Evolutionary conservation across 495 filamentous ascomycete species (phyloP).

Genomic region (Thozetella sp.): DNA sequence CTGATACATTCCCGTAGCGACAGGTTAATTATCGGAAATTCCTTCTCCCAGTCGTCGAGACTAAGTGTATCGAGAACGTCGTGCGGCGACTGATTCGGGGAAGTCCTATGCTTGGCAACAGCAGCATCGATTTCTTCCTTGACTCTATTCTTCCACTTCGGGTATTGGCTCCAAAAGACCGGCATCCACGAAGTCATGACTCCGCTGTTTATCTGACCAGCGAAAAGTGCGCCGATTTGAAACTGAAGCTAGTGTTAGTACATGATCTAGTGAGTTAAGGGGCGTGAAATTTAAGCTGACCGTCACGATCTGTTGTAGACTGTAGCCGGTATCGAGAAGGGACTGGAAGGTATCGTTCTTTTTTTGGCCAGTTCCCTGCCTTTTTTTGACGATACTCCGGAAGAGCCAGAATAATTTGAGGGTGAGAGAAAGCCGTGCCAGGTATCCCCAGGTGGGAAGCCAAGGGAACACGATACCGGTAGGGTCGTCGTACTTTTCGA

Average conservation of each 20-base stretch:
- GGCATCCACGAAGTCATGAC: slow-evolving; percentile 43
- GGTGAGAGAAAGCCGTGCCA: slow-evolving; percentile 31
- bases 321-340: slow-evolving; percentile 40
- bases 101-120: slow-evolving; percentile 30
- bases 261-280: not conserved
- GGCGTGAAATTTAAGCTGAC: slow-evolving; percentile 8
- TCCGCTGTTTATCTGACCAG: slow-evolving; percentile 40
- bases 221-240: slow-evolving; percentile 35
- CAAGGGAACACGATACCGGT: slow-evolving; percentile 44
- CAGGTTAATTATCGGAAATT: slow-evolving; percentile 46
- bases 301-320: slow-evolving; percentile 28
- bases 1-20: slow-evolving; percentile 46
- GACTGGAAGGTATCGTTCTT: slow-evolving; percentile 47
- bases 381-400: slow-evolving; percentile 33
- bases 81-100: slow-evolving; percentile 26
- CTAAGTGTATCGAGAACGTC: slow-evolving; percentile 37
- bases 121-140: slow-evolving; percentile 39
- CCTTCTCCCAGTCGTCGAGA: slow-evolving; percentile 43
- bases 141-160: slow-evolving; percentile 37
- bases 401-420: slow-evolving; percentile 39
- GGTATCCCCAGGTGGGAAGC: slow-evolving; percentile 25
- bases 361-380: slow-evolving; percentile 32
- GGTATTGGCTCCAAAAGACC: slow-evolving; percentile 33
- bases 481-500: slow-evolving; percentile 28
- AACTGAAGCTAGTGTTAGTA: slow-evolving; percentile 23